A percentile compares a stretch with the other conserved stretches of the same genome.
Conservation (phyloP, 1,284 basidiomycete genomes). For the Ganoderma leucocontextum region DNA sequence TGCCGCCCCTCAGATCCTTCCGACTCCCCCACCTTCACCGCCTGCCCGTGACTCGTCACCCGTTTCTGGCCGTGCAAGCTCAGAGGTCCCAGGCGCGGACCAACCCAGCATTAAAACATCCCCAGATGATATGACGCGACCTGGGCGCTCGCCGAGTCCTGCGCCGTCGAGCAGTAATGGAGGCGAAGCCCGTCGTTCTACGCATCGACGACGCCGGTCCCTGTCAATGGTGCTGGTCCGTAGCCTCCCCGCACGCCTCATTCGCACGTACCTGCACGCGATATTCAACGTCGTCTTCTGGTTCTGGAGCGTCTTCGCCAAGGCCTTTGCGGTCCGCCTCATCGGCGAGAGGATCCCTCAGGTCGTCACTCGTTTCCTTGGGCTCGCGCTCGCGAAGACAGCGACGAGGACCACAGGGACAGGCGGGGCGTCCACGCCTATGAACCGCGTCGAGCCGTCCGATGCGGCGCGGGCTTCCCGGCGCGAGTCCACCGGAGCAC, state of each 20-base stretch:
- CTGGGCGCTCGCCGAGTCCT: not conserved
- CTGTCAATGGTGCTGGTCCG: constrained; percentile 22
- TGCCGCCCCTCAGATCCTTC: constrained; percentile 18
- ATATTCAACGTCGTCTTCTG: constrained; percentile 30
- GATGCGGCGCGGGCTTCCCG: not conserved
- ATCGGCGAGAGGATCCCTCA: constrained; percentile 22
- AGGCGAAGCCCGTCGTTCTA: not conserved
- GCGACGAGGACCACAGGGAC: constrained; percentile 1
- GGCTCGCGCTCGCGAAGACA: constrained; percentile 21
- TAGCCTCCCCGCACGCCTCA: constrained; percentile 16
- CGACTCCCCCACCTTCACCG: constrained; percentile 38
- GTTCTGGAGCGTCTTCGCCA: constrained; percentile 30
- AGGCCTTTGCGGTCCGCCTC: constrained; percentile 19
- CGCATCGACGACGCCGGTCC: constrained; percentile 11
- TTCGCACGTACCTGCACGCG: constrained; percentile 29
- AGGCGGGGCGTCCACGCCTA: not conserved
- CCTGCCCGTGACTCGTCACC: constrained; percentile 15
- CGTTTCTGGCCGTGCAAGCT: not conserved
- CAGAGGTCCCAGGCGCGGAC: not conserved
- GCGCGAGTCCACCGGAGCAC: not conserved
- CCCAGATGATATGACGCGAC: too few species aligned
- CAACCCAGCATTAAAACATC: not conserved
- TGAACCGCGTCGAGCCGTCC: not conserved
- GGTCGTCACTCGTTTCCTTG: constrained; percentile 22
- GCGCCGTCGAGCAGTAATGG: not conserved